Evolutionary conservation across 2,329 filamentous ascomycete species (phyloP), one percentile per base, ranked within the genome.

Genomic region (Xylaria sp.): DNA sequence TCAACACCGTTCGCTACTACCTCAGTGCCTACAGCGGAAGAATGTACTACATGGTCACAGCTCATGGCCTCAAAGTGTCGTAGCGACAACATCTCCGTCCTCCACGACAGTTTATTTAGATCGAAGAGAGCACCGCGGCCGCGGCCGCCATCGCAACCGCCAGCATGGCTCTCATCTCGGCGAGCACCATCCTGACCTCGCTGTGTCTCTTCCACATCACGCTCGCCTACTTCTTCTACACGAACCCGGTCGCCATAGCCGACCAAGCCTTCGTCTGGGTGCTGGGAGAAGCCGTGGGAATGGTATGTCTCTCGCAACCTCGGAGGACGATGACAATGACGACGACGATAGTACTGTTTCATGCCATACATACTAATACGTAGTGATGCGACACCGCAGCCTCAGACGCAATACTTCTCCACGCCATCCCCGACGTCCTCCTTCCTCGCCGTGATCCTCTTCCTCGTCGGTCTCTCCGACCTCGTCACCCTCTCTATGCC

Each of bases 171-270:
- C 85, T 97, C 79, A 87, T 98, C 77, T 94, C 93, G 1, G 90
- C 91, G 69, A 91, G 88, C 78, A 93, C 91, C 9, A 91, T 97
- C 80, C 91, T 98, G 75, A 91, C 92, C 75, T 91, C 90, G 62
- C 84, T 97, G 74, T 92, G 92, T 74, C 87, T 97, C 78, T 94
- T 96, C 84, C 93, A 97, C 82, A 81, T 97, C 73, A 93, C 92
- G 6, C 84, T 96, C 58, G 94, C 91, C 76, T 94, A 91, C 70
- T 93, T 96, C 84, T 91, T 98, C 82, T 86, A 97, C 76, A 91
- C 89, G 51, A 90, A 87, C 67, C 94, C 94, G 6, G 82, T 84
- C 70, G 85, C 88, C 52, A 86, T 98, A 75, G 89, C 92, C 58
- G 91, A 95, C 77, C 93, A 97, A 76, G 90, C 91, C 62, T 80